Conservation (phyloP, 202 grass and related monocot species). For the Hordeum pubiflorum region DNA sequence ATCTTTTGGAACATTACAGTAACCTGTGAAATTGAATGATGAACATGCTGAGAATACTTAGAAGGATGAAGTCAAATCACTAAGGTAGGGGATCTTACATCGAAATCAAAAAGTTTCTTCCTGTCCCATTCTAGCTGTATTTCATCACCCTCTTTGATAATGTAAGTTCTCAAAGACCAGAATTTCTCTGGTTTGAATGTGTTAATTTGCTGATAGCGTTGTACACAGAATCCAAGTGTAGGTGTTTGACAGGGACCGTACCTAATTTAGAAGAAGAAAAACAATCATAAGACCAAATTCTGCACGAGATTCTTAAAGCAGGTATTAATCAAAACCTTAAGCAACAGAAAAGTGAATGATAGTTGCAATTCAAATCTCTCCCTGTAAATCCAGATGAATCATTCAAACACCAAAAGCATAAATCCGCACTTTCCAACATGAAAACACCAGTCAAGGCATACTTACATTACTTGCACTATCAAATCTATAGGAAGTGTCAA, state of each 20-base stretch:
- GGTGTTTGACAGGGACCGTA: constrained; percentile 98
- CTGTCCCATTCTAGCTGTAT: constrained; percentile 82
- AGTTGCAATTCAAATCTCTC: background rate
- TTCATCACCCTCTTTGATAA: constrained; percentile 75
- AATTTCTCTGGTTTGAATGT: constrained; percentile 99
- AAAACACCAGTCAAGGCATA: background rate
- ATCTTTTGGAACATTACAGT: constrained; percentile 94
- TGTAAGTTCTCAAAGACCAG: constrained; percentile 79
- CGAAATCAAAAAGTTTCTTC: constrained; percentile 79
- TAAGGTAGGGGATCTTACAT: constrained; percentile 49
- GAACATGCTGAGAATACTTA: background rate
- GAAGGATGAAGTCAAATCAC: constrained; percentile 22
- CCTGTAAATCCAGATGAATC: background rate
- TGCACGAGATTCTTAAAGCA: constrained; percentile 10
- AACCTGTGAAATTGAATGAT: constrained; percentile 51
- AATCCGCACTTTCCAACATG: background rate
- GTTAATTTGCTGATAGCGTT: constrained; percentile 83
- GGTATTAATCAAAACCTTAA: background rate
- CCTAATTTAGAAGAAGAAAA: constrained; percentile 40
- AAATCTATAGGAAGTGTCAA: background rate
- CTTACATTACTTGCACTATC: background rate
- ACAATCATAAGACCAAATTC: constrained; percentile 3
- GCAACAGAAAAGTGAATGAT: background rate
- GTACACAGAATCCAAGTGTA: constrained; percentile 93
- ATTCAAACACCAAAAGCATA: constrained; percentile 10